Evolutionary conservation across 2,329 filamentous ascomycete genomes (phyloP), one percentile per base, ranked within the genome.

Genomic region (Calycina herbarum): DNA sequence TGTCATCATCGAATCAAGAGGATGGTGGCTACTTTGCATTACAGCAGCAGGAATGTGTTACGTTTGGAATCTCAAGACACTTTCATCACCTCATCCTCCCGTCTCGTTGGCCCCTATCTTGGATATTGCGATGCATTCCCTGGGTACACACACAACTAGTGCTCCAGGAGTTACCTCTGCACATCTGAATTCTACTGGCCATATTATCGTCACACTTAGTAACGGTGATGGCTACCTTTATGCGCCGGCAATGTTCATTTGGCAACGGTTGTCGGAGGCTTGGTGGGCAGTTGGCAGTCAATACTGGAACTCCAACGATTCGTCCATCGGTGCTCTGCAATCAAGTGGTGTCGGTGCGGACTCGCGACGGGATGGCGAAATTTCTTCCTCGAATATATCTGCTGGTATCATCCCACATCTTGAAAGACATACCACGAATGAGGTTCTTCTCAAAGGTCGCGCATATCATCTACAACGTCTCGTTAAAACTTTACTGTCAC

Each of bases 271-370:
- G n/a, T 96, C 93, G 1, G 96, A 99, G 76, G 86, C 92, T 1
- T 99, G 95, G 95, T 99, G 95, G 93, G 94, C 94, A 0, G 93
- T 98, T 0, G 94, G 94, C 20, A 96, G 92, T 72, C 95, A 99
- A 76, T 99, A 99, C 77, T 99, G 95, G 96, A 98, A 99, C 78
- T 96, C 93, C 0, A 96, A 93, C 62, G 95, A 97, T 74, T 93
- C 93, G 1, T 93, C 93, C 0, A 88, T 97, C 62, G 89, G 91
- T 59, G 91, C 93, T 61, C 79, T 97, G 45, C 89, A 93, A 70
- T 88, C 91, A 1, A 89, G 88, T 0, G 87, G 88, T 10, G 84
- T 89, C 7, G 87, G 89, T 0, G 82, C 87, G 1, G 82, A 82
- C 51, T 78, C 81, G 8, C 38, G 82, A 81, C 66, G 77, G 71